phyloP scores from a whole-genome alignment of 139 green algal genomes.

The Gonium pectorale region DNA sequence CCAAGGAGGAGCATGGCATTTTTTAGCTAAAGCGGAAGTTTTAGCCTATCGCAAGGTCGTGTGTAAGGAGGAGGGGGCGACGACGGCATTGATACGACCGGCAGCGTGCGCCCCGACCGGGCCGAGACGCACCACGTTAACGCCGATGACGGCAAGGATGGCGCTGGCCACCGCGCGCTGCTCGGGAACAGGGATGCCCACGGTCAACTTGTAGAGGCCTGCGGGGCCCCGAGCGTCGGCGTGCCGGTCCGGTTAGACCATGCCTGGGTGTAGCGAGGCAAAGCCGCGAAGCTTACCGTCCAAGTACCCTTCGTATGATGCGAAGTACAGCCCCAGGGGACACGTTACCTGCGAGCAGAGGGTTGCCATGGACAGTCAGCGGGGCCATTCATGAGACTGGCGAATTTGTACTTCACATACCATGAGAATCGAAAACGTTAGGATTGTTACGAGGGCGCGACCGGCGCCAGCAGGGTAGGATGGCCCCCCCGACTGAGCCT shows the following conservation, averaged over 20 bases:
- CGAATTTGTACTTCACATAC: background rate
- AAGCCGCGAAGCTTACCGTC: background rate
- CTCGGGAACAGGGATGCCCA: slow-evolving; percentile 28
- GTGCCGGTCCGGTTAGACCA: too few relatives aligned
- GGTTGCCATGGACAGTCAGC: too few relatives aligned
- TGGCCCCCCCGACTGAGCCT: too few relatives aligned
- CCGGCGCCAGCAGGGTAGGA: background rate
- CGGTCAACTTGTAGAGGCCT: slow-evolving; percentile 21
- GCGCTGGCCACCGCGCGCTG: slow-evolving; percentile 33
- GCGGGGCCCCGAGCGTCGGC: too few relatives aligned
- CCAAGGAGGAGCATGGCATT: too few relatives aligned
- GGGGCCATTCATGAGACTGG: too few relatives aligned
- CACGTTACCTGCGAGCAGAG: slow-evolving; percentile 4
- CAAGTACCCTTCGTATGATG: slow-evolving; percentile 15
- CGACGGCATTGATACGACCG: too few relatives aligned
- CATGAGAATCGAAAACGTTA: slow-evolving; percentile 23
- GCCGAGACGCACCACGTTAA: slow-evolving; percentile 21
- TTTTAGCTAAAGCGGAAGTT: too few relatives aligned
- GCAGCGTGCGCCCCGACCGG: too few relatives aligned
- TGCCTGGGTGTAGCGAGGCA: too few relatives aligned
- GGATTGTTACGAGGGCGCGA: background rate
- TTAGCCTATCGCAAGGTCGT: too few relatives aligned
- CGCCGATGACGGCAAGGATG: slow-evolving; percentile 14
- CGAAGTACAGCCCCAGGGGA: slow-evolving; percentile 12
- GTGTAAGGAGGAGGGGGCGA: too few relatives aligned